Evolutionary conservation across 2,329 filamentous ascomycete species (phyloP).

Genomic region (Aspergillus udagawae): DNA sequence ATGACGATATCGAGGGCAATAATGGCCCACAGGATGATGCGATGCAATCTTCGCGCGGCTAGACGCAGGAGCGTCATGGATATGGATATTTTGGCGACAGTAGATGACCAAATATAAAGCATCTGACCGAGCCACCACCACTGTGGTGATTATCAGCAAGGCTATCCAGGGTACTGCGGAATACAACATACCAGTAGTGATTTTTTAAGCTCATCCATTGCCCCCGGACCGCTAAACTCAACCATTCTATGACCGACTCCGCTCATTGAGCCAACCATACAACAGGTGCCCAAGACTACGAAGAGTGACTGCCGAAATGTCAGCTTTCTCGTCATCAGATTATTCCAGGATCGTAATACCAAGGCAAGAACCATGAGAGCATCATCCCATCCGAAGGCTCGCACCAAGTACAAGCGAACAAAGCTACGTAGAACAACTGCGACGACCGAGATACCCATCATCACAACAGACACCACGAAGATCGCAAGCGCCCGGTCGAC

Average conservation of each 20-base stretch:
- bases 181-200: slow-evolving; percentile 3
- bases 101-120: slow-evolving; percentile 46
- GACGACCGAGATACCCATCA: slow-evolving; percentile 15
- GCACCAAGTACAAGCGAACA: slow-evolving; percentile 17
- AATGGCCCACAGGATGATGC: slow-evolving; percentile 44
- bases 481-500: slow-evolving; percentile 17
- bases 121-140: slow-evolving; percentile 51
- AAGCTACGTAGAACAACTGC: slow-evolving; percentile 19
- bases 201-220: not conserved
- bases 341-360: slow-evolving; percentile 6
- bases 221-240: not conserved
- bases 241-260: slow-evolving; percentile 6
- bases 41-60: slow-evolving; percentile 33
- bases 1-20: slow-evolving; percentile 42
- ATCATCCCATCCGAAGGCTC: slow-evolving; percentile 24
- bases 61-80: slow-evolving; percentile 51
- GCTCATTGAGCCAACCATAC: slow-evolving; percentile 2
- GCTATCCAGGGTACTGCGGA: not conserved
- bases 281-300: not conserved
- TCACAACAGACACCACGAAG: slow-evolving; percentile 14
- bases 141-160: slow-evolving; percentile 3
- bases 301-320: slow-evolving; percentile 2
- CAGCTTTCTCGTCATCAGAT: not conserved
- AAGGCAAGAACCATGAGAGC: slow-evolving; percentile 19
- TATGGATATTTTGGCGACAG: slow-evolving; percentile 47